phyloP scores from a whole-genome alignment of 345 rosid genomes.

The Eucalyptus regnans region DNA sequence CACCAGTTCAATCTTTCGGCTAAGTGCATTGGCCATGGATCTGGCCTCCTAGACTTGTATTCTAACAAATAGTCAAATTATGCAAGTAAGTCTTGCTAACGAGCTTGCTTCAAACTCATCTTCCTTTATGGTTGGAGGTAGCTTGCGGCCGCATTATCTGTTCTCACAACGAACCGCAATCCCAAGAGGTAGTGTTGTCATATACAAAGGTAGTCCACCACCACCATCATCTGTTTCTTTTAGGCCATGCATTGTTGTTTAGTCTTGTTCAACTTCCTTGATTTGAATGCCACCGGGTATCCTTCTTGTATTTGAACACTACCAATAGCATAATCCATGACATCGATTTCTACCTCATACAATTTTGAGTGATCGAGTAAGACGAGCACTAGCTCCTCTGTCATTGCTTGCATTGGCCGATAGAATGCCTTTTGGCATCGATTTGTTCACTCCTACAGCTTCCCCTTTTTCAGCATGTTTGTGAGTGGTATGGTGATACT shows the following conservation, averaged over 20 bases:
- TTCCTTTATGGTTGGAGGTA: background rate
- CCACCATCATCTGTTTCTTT: background rate
- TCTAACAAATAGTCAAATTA: background rate
- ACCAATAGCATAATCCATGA: background rate
- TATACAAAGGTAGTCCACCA: background rate
- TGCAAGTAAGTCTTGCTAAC: background rate
- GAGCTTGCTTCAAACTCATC: background rate
- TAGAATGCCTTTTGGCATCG: background rate
- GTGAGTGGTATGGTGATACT: background rate
- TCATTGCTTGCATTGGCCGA: background rate
- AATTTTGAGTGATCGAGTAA: background rate
- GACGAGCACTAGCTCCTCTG: background rate
- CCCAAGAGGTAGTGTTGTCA: background rate
- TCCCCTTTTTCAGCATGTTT: background rate
- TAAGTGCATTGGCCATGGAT: background rate
- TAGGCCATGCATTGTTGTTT: background rate
- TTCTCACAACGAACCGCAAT: background rate
- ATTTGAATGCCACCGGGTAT: background rate
- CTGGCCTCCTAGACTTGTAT: background rate
- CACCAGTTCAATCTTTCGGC: background rate
- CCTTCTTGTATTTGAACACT: background rate
- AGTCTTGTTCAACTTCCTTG: background rate
- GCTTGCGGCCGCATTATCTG: accelerated
- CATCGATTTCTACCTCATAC: background rate
- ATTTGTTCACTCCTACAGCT: background rate